Base-by-base conservation (phyloP, 305 asterid species). In the Lippia alba region DNA sequence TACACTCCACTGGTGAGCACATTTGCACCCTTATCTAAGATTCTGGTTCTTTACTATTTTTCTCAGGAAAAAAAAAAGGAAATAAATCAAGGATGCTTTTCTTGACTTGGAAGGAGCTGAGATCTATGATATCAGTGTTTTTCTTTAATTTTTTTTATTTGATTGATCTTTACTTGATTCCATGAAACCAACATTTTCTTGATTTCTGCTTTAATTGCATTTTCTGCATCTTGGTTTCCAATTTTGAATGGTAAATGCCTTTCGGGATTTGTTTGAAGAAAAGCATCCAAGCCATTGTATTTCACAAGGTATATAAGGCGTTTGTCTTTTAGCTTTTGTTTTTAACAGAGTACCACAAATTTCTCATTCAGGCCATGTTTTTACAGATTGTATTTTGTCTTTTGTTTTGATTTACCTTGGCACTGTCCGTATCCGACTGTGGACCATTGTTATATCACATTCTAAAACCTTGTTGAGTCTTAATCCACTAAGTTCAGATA, bases 1-100 rank as follows among this genome's bases (percentile, higher is more conserved):
- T 95, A 95, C 76, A 92, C 98, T 66, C 99, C 99, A 82, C 98
- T 86, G 74, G 91, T 86, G 74, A 86, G 88, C 75, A 50, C 36
- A 71, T 8, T 54, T 73, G 56, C 66, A 57, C 53, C 55, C 44
- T 63, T 36, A 61, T 67, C 34, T 61, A 16, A 71, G 56, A 61
- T 79, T 68, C 55, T 65, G 56, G 55, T 61, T 58, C 50, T 66
- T 73, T 48, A 14, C 69, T 44, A 2, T 44, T 44, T 44, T 44
- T 44, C 10, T 11, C 49, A 5, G 10, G 12, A 44, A 5, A 44
- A 11, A 36, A 36, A 36, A 36, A 36, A 36, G 5, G 5, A 4
- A 36, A 36, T 0, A 66, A 62, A 60, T 53, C 8, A n/a, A 10
- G 51, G 56, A 72, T 63, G 69, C 70, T 50, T 51, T 62, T 67